Base-by-base conservation (phyloP, 257 asterid species). In the Fraxinus cuspidata region DNA sequence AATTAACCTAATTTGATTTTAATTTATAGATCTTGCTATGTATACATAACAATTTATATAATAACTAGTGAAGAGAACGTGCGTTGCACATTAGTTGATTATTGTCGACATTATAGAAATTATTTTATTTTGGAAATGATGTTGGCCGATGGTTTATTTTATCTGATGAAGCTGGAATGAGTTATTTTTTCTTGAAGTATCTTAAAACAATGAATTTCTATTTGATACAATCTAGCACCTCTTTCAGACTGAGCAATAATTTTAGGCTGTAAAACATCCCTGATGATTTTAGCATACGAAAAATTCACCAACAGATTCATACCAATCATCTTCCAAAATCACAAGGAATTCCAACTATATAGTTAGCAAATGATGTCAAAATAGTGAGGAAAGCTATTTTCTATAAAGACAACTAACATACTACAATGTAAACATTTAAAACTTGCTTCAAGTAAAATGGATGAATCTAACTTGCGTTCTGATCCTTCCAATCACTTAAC, bases 181-280 rank as follows among this genome's bases (percentile, higher is more conserved):
- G n/a, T n/a, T n/a, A n/a, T n/a, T n/a, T n/a, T n/a, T n/a, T n/a
- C n/a, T n/a, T n/a, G n/a, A n/a, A n/a, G n/a, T n/a, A n/a, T n/a
- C n/a, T n/a, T n/a, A n/a, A n/a, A n/a, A n/a, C n/a, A n/a, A n/a
- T n/a, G n/a, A n/a, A n/a, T n/a, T n/a, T n/a, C n/a, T n/a, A n/a
- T n/a, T n/a, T n/a, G n/a, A n/a, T n/a, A n/a, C n/a, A n/a, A n/a
- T n/a, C n/a, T n/a, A n/a, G n/a, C n/a, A n/a, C n/a, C n/a, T n/a
- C n/a, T 29, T 29, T 29, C 31, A 1, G 31, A 29, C 31, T 29
- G 66, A 93, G 97, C 87, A 93, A 78, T 71, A 88, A 82, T 63
- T 97, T 85, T 86, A 94, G 85, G 86, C 98, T 92, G 95, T 79
- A 87, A 78, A 81, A 81, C 69, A 75, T 66, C 40, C 56, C 29